phyloP scores from a whole-genome alignment of 208 protist genomes.

The Crithidia thermophila region DNA sequence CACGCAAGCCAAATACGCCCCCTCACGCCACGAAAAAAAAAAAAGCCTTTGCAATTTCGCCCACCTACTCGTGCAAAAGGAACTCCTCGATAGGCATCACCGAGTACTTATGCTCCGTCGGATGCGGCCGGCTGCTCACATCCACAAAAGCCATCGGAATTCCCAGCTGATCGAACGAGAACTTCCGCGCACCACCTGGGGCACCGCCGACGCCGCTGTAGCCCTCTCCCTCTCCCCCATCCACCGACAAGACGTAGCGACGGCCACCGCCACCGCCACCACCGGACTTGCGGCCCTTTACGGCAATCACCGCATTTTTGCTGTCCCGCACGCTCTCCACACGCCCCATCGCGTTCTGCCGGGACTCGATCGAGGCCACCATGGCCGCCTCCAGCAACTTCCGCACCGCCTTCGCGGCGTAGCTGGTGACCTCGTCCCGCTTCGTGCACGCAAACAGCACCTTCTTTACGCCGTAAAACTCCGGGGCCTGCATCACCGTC shows the following conservation, averaged over 20 bases:
- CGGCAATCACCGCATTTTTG: slow-evolving; percentile 39
- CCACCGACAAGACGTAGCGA: slow-evolving; percentile 46
- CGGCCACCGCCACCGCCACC: slow-evolving; percentile 18
- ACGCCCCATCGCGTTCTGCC: slow-evolving; percentile 51
- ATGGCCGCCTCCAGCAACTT: slow-evolving; percentile 78
- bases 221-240: slow-evolving; percentile 23
- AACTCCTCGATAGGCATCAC: slow-evolving; percentile 50
- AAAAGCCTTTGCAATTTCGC: not conserved
- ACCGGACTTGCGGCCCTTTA: slow-evolving; percentile 4
- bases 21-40: not conserved
- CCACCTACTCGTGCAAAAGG: slow-evolving; percentile 15
- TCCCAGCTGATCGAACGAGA: slow-evolving; percentile 64
- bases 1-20: not conserved
- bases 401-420: slow-evolving; percentile 70
- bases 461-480: slow-evolving; percentile 66
- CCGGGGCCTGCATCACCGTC: slow-evolving; percentile 58
- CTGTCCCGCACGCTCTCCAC: slow-evolving; percentile 70
- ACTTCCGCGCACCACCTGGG: slow-evolving; percentile 21
- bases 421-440: slow-evolving; percentile 85
- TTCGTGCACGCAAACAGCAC: slow-evolving; percentile 82
- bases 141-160: slow-evolving; percentile 64
- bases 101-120: slow-evolving; percentile 41
- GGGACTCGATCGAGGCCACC: slow-evolving; percentile 45
- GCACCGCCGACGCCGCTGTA: not conserved
- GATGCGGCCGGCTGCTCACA: slow-evolving; percentile 60